These are phyloP conservation scores for Tetrapisispora namnaoensis DNA, from an alignment of 805 yeast species.

Conservation along the genomic window DNA sequence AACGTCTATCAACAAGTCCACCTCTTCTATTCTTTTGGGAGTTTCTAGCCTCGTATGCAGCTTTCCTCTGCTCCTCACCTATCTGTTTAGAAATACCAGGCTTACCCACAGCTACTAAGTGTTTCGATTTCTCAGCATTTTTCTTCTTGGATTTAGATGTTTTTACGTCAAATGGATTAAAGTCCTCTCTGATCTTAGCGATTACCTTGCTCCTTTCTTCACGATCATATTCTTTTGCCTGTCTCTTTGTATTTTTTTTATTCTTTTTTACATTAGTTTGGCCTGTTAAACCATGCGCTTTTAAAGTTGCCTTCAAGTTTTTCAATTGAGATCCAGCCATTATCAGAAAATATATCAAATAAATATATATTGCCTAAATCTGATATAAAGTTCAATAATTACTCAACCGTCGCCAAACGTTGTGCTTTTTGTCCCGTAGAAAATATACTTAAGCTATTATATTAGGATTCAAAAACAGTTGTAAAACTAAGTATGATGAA, in stretches of 20 bases:
- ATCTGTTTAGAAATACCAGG: constrained; percentile 62
- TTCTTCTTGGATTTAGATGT: constrained; percentile 52
- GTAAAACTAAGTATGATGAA: too few relatives aligned
- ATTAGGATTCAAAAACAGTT: too few relatives aligned
- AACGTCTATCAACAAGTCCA: constrained; percentile 73
- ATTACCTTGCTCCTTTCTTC: constrained; percentile 55
- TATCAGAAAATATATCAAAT: background rate
- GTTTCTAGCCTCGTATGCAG: constrained; percentile 55
- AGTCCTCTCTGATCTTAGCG: constrained; percentile 61
- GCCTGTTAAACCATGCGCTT: constrained; percentile 76
- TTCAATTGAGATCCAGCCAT: constrained; percentile 89
- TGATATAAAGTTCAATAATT: too few relatives aligned
- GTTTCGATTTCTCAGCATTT: constrained; percentile 28
- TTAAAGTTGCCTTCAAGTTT: constrained; percentile 65
- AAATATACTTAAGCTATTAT: too few relatives aligned
- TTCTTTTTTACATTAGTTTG: constrained; percentile 59
- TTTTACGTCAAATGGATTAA: constrained; percentile 83
- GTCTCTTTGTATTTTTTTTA: constrained; percentile 36
- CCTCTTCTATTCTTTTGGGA: constrained; percentile 64
- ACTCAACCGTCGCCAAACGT: too few relatives aligned
- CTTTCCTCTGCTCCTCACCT: constrained; percentile 55
- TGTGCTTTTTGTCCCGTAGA: too few relatives aligned
- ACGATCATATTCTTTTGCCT: constrained; percentile 56
- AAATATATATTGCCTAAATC: too few relatives aligned
- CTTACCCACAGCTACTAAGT: constrained; percentile 44